Base-by-base conservation (phyloP, 352 stramenopile genomes). In the Phytopythium helicoides region DNA sequence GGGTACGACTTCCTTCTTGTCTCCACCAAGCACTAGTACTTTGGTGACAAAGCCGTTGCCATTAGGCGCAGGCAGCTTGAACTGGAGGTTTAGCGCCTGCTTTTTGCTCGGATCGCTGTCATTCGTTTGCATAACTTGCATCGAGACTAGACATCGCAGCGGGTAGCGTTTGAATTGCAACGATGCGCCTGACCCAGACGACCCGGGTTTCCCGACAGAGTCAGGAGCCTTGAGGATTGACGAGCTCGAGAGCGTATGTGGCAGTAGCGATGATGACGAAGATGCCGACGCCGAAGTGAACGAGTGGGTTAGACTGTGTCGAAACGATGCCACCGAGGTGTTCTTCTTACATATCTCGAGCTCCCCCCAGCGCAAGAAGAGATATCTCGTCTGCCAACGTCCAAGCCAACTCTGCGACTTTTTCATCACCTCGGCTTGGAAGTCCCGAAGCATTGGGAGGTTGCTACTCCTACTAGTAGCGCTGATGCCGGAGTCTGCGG, bases 351-450 rank as follows among this genome's bases (percentile, higher is more conserved):
- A 61, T 47, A 89, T 75, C 54, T 89, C 72, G 34, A 89, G 52
- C 21, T 74, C 58, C 23, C 71, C 66, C 70, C 74, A 87, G 12
- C 72, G 71, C 6, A 89, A 50, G 15, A 76, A 52, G 37, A 87
- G 25, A 9, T 73, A 65, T 0, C 74, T 63, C 11, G 65, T 62
- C 18, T 76, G 70, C 76, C 80, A 86, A 3, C 79, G 64, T 19
- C 72, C 75, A 23, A 88, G 61, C 79, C 79, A 90, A 51, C 73
- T 81, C 19, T 81, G 71, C 31, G 70, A 85, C 28, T 87, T 88
- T 58, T 88, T 87, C 25, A 78, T 35, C 23, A 90, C 73, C 16
- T 90, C 70, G 0, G 60, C 47, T 12, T 68, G 56, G 40, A 83
- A 87, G 18, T 84, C 73, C 6, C 47, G 42, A 37, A 83, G 53